Conservation (phyloP, 2,329 filamentous ascomycete species). For the Cladosporium sp. region DNA sequence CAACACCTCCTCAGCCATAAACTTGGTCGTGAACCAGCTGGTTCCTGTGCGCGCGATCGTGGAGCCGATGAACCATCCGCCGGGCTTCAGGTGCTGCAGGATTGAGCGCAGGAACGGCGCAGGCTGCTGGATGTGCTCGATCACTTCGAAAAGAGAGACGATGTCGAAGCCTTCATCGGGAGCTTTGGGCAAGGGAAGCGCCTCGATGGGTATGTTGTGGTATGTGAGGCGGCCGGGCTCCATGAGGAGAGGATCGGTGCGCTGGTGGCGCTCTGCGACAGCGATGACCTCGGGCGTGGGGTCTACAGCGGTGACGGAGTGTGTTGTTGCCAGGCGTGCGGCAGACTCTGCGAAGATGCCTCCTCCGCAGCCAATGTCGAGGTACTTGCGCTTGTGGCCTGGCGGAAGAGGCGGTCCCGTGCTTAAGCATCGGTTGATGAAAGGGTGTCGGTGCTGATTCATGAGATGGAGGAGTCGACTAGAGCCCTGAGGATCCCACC, state of each 20-base stretch:
- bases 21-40: conserved; percentile 89
- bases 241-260: conserved; percentile 68
- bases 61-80: conserved; percentile 89
- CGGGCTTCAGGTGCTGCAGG: conserved; percentile 76
- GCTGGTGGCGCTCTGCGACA: conserved; percentile 75
- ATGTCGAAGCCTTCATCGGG: conserved; percentile 66
- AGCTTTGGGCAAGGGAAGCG: conserved; percentile 45
- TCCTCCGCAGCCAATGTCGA: conserved; percentile 93
- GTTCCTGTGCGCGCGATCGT: conserved; percentile 89
- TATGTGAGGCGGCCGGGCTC: conserved; percentile 64
- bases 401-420: conserved; percentile 47
- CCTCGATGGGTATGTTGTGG: conserved; percentile 75
- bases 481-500: conserved; percentile 96
- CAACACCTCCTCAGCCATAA: conserved; percentile 85
- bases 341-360: conserved; percentile 94
- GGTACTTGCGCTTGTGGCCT: conserved; percentile 62
- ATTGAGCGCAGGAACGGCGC: conserved; percentile 72
- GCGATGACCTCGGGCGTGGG: conserved; percentile 72
- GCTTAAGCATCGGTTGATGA: conserved; percentile 70
- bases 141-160: conserved; percentile 87
- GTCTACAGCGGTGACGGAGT: conserved; percentile 73
- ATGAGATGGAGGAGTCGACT: conserved; percentile 93
- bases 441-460: conserved; percentile 95
- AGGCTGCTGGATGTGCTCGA: conserved; percentile 85
- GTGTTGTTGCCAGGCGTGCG: conserved; percentile 66